A percentile compares a stretch with the other conserved stretches of the same genome.
Evolutionary conservation across 495 filamentous ascomycete species (phyloP).

Genomic region (Neurospora africana): DNA sequence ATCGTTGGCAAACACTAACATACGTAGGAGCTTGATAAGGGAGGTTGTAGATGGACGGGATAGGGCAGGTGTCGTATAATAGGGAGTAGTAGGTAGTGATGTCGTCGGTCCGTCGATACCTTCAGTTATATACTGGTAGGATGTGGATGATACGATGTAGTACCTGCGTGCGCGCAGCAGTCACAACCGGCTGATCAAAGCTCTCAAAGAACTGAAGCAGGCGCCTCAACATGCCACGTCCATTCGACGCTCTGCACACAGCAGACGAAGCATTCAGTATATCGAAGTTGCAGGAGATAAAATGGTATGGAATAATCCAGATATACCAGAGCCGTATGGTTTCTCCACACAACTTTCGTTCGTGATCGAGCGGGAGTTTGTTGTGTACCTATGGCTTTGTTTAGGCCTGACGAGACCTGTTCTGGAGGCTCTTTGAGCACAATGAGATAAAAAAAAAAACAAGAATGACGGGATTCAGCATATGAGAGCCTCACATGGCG

Average conservation of each 20-base stretch:
- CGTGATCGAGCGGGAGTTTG: background rate
- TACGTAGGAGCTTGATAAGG: background rate
- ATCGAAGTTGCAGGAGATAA: background rate
- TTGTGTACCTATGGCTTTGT: background rate
- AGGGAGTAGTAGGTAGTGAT: background rate
- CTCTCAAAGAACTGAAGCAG: background rate
- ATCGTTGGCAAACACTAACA: background rate
- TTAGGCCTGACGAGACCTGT: background rate
- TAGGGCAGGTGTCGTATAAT: background rate
- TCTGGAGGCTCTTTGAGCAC: background rate
- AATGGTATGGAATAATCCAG: background rate
- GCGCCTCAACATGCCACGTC: background rate
- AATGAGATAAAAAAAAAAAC: background rate
- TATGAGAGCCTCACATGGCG: background rate
- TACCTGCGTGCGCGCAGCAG: background rate
- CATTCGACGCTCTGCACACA: background rate
- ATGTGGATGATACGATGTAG: background rate
- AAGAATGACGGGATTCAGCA: background rate
- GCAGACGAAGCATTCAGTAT: background rate
- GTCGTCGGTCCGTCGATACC: background rate
- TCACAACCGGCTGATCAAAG: background rate
- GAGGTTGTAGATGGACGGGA: background rate
- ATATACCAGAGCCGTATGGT: background rate
- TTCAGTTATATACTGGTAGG: background rate
- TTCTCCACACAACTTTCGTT: background rate